Evolutionary conservation across 257 asterid species (phyloP).

Genomic region (Osmanthus fragrans): DNA sequence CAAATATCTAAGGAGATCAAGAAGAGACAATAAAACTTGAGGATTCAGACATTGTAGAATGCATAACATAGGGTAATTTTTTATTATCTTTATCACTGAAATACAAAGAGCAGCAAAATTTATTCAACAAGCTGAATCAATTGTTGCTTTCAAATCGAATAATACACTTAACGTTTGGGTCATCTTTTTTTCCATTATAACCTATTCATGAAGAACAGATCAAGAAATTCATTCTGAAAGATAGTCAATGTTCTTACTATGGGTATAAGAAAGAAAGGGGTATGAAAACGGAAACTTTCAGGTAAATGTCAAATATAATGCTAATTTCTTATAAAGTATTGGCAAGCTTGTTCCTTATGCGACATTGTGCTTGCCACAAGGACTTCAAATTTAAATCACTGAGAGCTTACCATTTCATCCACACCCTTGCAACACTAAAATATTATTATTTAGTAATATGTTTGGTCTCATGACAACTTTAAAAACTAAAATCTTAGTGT

Average conservation of each 20-base stretch:
- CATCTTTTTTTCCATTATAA: neutral
- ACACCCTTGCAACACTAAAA: neutral
- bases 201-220: neutral
- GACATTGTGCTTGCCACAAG: neutral
- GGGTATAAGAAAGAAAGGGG: neutral
- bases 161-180: neutral
- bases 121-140: neutral
- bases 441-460: neutral
- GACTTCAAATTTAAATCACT: neutral
- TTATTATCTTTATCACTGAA: neutral
- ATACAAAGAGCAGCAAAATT: neutral
- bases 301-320: neutral
- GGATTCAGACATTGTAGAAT: neutral
- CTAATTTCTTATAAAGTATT: neutral
- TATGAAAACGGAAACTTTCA: neutral
- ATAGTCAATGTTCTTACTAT: neutral
- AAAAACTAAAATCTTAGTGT: neutral
- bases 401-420: neutral
- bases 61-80: neutral
- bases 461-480: neutral
- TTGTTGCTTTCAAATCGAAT: neutral
- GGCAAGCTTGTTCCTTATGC: neutral
- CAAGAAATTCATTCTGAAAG: neutral
- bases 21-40: neutral
- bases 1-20: neutral